Evolutionary conservation across 2,329 filamentous ascomycete genomes (phyloP).

Genomic region (Colletotrichum caudatum): DNA sequence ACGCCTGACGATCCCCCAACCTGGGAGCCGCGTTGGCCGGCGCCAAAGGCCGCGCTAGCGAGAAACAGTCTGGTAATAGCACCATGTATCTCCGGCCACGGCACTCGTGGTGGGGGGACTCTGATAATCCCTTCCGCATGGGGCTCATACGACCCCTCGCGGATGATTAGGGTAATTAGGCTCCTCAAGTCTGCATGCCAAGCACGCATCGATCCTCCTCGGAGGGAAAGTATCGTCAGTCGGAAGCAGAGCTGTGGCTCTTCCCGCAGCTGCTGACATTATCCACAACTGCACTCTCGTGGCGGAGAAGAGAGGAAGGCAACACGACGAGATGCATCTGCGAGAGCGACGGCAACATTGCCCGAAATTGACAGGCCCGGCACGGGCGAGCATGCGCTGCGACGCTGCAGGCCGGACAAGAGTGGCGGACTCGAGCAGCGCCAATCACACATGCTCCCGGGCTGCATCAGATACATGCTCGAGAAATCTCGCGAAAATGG

Average conservation of each 20-base stretch:
- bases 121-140: no score
- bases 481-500: background rate
- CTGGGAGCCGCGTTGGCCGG: background rate
- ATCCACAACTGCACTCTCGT: background rate
- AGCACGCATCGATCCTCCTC: background rate
- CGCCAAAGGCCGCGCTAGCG: background rate
- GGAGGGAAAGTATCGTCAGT: conserved; percentile 4
- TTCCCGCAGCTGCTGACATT: conserved; percentile 15
- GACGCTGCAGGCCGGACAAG: background rate
- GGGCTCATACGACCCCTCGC: no score
- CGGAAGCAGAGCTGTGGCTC: background rate
- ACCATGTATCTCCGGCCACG: background rate
- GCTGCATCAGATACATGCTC: background rate
- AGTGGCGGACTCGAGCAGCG: background rate
- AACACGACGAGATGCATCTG: background rate
- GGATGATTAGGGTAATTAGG: background rate
- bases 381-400: background rate
- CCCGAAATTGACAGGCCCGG: background rate
- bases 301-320: background rate
- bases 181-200: background rate
- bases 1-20: background rate
- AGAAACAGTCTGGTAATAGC: background rate
- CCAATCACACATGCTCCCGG: background rate
- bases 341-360: background rate
- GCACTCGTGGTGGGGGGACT: background rate